Base-by-base conservation (phyloP, 371 early-diverging fungal genomes). In the Sporodiniella umbellata region DNA sequence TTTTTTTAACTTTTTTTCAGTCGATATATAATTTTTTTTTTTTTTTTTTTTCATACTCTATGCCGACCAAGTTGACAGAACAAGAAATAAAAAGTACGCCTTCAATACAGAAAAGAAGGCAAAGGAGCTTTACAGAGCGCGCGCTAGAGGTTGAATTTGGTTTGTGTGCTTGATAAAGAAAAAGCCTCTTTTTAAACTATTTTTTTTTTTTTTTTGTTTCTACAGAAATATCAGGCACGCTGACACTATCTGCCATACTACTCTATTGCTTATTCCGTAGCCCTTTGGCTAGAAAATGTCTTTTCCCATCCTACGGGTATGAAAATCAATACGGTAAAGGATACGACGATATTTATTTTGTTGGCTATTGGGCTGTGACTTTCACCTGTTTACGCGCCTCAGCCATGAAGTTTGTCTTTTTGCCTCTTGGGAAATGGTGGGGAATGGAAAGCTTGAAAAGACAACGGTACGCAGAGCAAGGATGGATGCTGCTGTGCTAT, bases 381-480 rank as follows among this genome's bases (percentile, higher is more conserved):
- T 86, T 88, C 57, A 88, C 87, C n/a, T 80, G 85, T 28, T 52
- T 85, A 35, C 83, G 89, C 7, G 81, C 81, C 8, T 44, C 59
- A 18, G 48, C 75, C 26, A 88, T 88, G 83, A 70, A 79, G 52
- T 72, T 71, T 40, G 25, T 83, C 14, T 75, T 82, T 26, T 72
- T 66, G 45, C 88, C 89, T 11, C 33, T 85, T 12, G 83, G 74
- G n/a, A 60, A 61, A 48, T 54, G 57, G 25, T 55, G 66, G 8
- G 79, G 85, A 8, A 78, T 86, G 49, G 47, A 60, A 1, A 68
- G 75, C 14, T 61, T 56, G 30, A 84, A 83, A 54, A 51, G 78
- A 51, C 78, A 79, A 48, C 84, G 90, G 26, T 78, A 84, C 54
- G 80, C 81, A 17, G 86, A 86, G 54, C 86, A 86, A 66, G 79